Base-by-base conservation (phyloP, 2,329 filamentous ascomycete genomes). In the Coniochaeta sp. region DNA sequence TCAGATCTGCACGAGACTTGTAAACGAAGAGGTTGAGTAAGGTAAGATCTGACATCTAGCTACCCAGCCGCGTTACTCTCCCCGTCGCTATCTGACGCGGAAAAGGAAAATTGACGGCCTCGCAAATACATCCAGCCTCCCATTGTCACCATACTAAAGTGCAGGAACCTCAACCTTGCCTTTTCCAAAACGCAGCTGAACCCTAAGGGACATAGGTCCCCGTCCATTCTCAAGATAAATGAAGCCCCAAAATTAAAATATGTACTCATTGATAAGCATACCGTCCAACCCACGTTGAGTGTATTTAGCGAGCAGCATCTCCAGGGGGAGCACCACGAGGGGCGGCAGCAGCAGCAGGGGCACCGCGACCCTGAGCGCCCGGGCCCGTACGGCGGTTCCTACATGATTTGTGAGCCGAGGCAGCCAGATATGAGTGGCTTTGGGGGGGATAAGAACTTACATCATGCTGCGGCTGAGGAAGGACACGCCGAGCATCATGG, bases 401-500 rank as follows among this genome's bases (percentile, higher is more conserved):
- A 10, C n/a, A 16, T 7, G 38, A 36, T 32, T 38, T 59, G 62
- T 73, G 63, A 73, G 70, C 56, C 59, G 16, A 40, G 17, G 16
- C 9, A 10, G 10, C 38, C 17, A 3, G 32, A n/a, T 17, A n/a
- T 17, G 17, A n/a, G 38, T 19, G 10, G 10, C 9, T 9, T 40
- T 3, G 9, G 9, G 14, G 3, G 12, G 12, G n/a, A 16, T 38
- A 12, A 40, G 9, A 16, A 80, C 88, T 82, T 77, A 91, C 90
- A 93, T 91, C 74, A 93, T 82, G 61, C 79, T 83, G 70, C 89
- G 82, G 80, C 86, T 91, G 64, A 89, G 69, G 71, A 93, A 86
- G 58, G 87, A 90, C 66, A 93, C 80, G 56, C 84, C 71, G 66
- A 93, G 80, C 90, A 93, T 93, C 70, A 91, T 86, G 59, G 85